phyloP scores from a whole-genome alignment of 1,139 yeast species.

The Pichia sp. region DNA sequence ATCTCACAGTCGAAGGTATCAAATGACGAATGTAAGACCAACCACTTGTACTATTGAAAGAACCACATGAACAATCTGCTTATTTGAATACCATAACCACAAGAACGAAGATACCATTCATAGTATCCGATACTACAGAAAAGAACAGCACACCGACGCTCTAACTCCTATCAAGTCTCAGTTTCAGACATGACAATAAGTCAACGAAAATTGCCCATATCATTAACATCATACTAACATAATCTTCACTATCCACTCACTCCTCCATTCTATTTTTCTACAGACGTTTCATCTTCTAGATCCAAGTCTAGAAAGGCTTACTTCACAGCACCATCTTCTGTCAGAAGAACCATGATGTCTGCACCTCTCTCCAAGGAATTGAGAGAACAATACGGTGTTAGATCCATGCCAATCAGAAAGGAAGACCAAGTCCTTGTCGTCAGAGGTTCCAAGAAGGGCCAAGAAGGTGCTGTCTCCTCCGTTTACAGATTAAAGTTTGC shows the following conservation, averaged over 20 bases:
- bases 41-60: too few relatives aligned
- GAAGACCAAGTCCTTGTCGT: slow-evolving; percentile 93
- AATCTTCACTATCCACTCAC: background rate
- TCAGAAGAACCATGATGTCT: slow-evolving; percentile 91
- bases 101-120: too few relatives aligned
- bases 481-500: slow-evolving; percentile 99
- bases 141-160: too few relatives aligned
- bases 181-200: too few relatives aligned
- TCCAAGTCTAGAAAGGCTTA: slow-evolving; percentile 99
- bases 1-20: too few relatives aligned
- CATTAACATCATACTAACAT: slow-evolving; percentile 11
- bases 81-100: too few relatives aligned
- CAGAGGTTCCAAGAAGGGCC: slow-evolving; percentile 99
- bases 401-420: slow-evolving; percentile 96
- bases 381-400: slow-evolving; percentile 95
- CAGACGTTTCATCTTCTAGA: slow-evolving; percentile 99
- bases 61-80: too few relatives aligned
- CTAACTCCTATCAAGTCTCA: too few relatives aligned
- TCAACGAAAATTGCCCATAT: too few relatives aligned
- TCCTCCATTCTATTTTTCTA: slow-evolving; percentile 2
- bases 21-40: too few relatives aligned
- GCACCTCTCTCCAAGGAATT: slow-evolving; percentile 99
- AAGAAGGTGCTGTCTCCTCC: slow-evolving; percentile 96
- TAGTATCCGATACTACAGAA: too few relatives aligned
- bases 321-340: slow-evolving; percentile 97